Base-by-base conservation (phyloP, 352 stramenopile species). In the Pythium guiyangense region DNA sequence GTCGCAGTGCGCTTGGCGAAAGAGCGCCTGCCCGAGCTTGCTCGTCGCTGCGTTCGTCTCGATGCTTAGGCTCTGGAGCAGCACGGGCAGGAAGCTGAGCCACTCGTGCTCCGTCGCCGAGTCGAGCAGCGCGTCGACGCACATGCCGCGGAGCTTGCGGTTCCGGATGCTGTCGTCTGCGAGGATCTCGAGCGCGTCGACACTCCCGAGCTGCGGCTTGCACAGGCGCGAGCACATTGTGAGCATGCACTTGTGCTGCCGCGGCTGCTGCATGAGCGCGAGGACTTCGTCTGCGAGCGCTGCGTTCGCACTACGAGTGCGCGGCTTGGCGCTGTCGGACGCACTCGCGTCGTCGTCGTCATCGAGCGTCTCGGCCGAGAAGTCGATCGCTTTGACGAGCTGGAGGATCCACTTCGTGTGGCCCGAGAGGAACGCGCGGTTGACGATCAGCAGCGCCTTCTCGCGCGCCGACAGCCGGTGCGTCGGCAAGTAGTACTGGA, bases 361-460 rank as follows among this genome's bases (percentile, higher is more conserved):
- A 34, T 69, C 61, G 39, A 85, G 68, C 15, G 57, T 73, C 46
- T 92, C 77, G 47, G 74, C 57, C 15, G 66, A 77, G 45, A 88
- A 89, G 37, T 91, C 74, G n/a, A 92, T 85, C 4, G 84, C 79
- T 60, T 92, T 92, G 42, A 92, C 72, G 12, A 94, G 73, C 70
- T 92, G 84, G 52, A 94, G 55, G 27, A 94, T 70, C 84, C 84
- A 94, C 64, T 92, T 92, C 1, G 80, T 91, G 37, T 94, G 84
- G 0, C 84, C 84, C 18, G 64, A 62, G 11, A 94, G 56, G 46
- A 92, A 92, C 48, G 67, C 66, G n/a, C 84, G 80, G 40, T 94
- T 94, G 52, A 90, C 86, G 26, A 91, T 73, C 35, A 94, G 54
- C 57, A 89, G 66, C 39, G 83, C 69, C 62, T 89, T 86, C 55